These are phyloP conservation scores for Microcyclospora tardicrescens DNA, from an alignment of 2,329 filamentous ascomycete genomes.

Conservation along the genomic window DNA sequence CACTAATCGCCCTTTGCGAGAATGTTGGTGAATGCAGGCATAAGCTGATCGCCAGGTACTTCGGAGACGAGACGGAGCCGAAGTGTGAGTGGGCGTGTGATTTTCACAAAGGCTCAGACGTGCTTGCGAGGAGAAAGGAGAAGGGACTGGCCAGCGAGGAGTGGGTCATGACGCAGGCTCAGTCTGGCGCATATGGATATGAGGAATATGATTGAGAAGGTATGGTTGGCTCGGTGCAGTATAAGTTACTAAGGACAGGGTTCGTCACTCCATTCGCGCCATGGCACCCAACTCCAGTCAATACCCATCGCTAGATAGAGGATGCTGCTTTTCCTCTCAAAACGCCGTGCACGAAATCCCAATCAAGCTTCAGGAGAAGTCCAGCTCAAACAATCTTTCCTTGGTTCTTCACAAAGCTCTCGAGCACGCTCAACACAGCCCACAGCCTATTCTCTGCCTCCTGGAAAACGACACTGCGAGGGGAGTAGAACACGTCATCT, in stretches of 20 bases:
- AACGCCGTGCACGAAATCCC: background rate
- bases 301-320: no score
- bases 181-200: constrained; percentile 29
- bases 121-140: constrained; percentile 31
- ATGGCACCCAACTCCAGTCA: no score
- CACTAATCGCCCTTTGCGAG: constrained; percentile 72
- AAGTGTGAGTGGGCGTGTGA: constrained; percentile 37
- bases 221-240: background rate
- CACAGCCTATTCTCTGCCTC: constrained; percentile 93
- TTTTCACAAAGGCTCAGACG: constrained; percentile 33
- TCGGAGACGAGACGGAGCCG: constrained; percentile 44
- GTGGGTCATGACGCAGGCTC: constrained; percentile 35
- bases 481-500: constrained; percentile 88
- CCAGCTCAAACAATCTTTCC: constrained; percentile 47
- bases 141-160: constrained; percentile 34
- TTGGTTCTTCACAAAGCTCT: constrained; percentile 89
- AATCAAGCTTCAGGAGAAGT: background rate
- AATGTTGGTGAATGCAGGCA: constrained; percentile 62
- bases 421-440: constrained; percentile 69
- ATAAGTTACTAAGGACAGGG: no score
- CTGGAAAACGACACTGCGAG: constrained; percentile 73
- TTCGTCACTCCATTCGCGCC: no score
- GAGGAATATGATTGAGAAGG: constrained; percentile 18
- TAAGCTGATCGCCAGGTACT: constrained; percentile 60
- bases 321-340: no score